Base-by-base conservation (phyloP, 2,329 filamentous ascomycete genomes). In the Magnaporthiopsis incrustans region DNA sequence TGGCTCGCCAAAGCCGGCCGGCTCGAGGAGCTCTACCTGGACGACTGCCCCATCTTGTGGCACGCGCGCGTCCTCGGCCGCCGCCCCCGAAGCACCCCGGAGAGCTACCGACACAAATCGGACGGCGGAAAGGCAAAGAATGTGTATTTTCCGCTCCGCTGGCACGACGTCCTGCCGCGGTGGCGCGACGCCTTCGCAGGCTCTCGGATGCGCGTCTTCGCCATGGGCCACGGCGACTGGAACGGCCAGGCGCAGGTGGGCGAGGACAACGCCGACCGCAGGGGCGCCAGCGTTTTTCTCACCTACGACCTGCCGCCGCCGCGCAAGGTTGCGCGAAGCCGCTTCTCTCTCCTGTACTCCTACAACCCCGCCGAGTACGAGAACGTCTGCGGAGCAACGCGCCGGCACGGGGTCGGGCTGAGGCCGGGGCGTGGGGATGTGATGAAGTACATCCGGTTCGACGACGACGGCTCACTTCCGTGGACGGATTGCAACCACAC, bases 1-100 rank as follows among this genome's bases (percentile, higher is more conserved):
- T 6, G 22, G 22, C 44, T 53, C 44, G 44, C 18, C 22, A 8
- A 7, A 5, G 44, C 2, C 1, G 69, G 68, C 0, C 78, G 77
- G 0, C 70, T 82, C 0, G 66, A 75, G 18, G 73, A 77, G 57
- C 68, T 82, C 0, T 74, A 77, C 15, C 70, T 82, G 0, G 78
- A 81, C 57, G 71, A 78, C 63, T 82, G 79, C 63, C 71, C 74
- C 0, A 77, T 79, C 27, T 57, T 74, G 7, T 53, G 44, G 44
- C 44, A n/a, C 7, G 44, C 44, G 18, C 44, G 44, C 22, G 10
- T 53, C 22, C 15, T 6, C 5, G 38, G 38, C 6, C 38, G 38
- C 6, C 38, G 27, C 27, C 27, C 38, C 56, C 56, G 8, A 5
- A 14, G 3, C 56, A 30, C 6, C 4, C n/a, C 26, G 3, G 56